These are phyloP conservation scores for Crataegus laevigata DNA, from an alignment of 306 rosid genomes.

Conservation along the genomic window DNA sequence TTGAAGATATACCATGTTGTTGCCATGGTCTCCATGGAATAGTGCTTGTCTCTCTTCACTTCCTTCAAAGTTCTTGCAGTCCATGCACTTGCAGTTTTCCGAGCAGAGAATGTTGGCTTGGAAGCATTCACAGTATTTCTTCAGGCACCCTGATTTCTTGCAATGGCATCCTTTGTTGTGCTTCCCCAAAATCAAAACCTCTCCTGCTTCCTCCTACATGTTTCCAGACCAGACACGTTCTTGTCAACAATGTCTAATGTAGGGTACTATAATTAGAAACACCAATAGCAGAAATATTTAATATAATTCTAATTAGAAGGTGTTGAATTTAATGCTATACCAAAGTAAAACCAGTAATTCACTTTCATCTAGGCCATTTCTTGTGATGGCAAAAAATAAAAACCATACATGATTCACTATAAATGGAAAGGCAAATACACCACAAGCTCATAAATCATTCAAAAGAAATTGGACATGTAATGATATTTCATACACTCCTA, in stretches of 20 bases:
- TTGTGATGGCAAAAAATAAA: neutral
- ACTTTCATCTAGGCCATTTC: neutral
- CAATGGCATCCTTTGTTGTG: constrained; percentile 99
- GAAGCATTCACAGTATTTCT: constrained; percentile 96
- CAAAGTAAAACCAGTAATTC: constrained; percentile 5
- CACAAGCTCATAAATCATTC: neutral
- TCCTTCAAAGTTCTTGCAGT: constrained; percentile 99
- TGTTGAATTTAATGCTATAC: neutral
- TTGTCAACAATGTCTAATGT: constrained; percentile 11
- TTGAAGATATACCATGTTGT: constrained; percentile 65
- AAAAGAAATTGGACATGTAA: neutral
- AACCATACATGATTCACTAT: neutral
- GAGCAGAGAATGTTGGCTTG: constrained; percentile 99
- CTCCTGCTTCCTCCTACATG: constrained; percentile 86
- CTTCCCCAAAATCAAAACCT: constrained; percentile 72
- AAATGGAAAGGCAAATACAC: constrained; percentile 1
- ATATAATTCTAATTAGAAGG: neutral
- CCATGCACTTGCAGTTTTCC: constrained; percentile 96
- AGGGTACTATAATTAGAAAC: neutral
- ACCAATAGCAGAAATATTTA: neutral
- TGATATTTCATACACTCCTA: neutral
- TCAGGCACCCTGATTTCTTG: constrained; percentile 96
- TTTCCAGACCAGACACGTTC: constrained; percentile 20
- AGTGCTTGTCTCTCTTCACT: constrained; percentile 98
- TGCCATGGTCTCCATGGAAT: constrained; percentile 84